Conservation (phyloP, 306 rosid genomes). For the Rosa rugosa region DNA sequence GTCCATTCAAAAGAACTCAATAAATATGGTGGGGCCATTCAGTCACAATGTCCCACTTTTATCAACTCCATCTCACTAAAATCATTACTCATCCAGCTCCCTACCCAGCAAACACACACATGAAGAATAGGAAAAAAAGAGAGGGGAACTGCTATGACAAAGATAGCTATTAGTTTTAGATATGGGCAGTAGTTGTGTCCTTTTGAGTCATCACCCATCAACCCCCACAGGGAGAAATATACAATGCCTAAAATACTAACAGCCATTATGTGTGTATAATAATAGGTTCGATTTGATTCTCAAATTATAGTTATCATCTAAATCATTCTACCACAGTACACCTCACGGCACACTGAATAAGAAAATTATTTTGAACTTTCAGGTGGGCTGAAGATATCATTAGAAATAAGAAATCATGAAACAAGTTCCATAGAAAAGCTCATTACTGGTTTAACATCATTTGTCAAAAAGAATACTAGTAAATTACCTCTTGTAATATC, state of each 20-base stretch:
- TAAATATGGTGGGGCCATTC: neutral
- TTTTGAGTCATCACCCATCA: neutral
- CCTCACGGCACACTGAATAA: neutral
- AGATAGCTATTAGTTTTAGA: neutral
- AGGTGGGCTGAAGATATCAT: neutral
- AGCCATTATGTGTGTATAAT: neutral
- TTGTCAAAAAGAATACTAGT: neutral
- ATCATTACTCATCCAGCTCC: neutral
- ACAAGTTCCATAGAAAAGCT: neutral
- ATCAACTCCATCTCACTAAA: neutral
- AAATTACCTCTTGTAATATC: constrained; percentile 62
- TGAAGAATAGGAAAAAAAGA: neutral
- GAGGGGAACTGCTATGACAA: neutral
- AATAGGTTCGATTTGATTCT: neutral
- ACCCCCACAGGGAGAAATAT: neutral
- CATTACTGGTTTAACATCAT: neutral
- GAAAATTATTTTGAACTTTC: neutral
- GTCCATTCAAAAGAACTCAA: neutral
- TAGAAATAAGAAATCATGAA: constrained; percentile 2
- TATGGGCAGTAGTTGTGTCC: neutral
- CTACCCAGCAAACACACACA: neutral
- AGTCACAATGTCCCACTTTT: neutral
- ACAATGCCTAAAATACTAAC: neutral
- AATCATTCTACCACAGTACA: neutral
- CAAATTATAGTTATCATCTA: neutral